These are phyloP conservation scores for Coniochaeta sp. DNA, from an alignment of 2,329 filamentous ascomycete species.

Conservation along the genomic window DNA sequence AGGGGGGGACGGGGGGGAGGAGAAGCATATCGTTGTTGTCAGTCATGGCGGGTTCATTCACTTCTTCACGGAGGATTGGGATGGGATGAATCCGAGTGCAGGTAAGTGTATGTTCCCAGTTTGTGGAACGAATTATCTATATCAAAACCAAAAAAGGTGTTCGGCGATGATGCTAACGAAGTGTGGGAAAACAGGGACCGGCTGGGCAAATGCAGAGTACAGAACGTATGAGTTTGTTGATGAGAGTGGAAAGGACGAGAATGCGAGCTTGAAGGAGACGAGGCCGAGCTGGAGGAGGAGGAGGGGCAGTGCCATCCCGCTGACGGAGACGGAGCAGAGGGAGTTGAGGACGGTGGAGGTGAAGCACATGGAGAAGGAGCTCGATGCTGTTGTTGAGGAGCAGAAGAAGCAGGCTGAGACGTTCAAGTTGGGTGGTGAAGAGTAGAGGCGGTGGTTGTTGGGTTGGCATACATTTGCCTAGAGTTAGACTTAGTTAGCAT, in stretches of 20 bases:
- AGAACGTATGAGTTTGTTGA: slow-evolving; percentile 61
- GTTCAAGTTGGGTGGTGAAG: not conserved
- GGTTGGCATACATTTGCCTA: not conserved
- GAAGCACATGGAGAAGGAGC: slow-evolving; percentile 22
- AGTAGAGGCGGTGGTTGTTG: not conserved
- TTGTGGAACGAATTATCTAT: no score
- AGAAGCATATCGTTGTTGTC: slow-evolving; percentile 65
- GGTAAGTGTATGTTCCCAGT: slow-evolving; percentile 29
- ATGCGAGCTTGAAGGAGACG: slow-evolving; percentile 42
- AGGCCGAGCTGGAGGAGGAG: slow-evolving; percentile 38
- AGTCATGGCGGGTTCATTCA: slow-evolving; percentile 81
- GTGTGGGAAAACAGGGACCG: slow-evolving; percentile 46
- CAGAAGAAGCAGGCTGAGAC: not conserved
- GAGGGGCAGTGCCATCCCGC: slow-evolving; percentile 29
- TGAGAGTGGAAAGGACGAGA: slow-evolving; percentile 37
- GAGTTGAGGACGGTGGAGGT: slow-evolving; percentile 34
- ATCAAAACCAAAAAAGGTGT: no score
- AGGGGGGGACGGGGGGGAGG: slow-evolving; percentile 30
- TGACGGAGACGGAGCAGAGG: slow-evolving; percentile 38
- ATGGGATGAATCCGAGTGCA: slow-evolving; percentile 40
- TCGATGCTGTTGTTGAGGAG: slow-evolving; percentile 7
- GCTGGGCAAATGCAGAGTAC: slow-evolving; percentile 68
- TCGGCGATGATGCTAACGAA: not conserved
- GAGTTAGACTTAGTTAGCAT: not conserved
- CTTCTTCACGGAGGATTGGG: slow-evolving; percentile 78